Evolutionary conservation across 192 early-diverging fungal genomes (phyloP).

Genomic region (Linnemannia schmuckeri): DNA sequence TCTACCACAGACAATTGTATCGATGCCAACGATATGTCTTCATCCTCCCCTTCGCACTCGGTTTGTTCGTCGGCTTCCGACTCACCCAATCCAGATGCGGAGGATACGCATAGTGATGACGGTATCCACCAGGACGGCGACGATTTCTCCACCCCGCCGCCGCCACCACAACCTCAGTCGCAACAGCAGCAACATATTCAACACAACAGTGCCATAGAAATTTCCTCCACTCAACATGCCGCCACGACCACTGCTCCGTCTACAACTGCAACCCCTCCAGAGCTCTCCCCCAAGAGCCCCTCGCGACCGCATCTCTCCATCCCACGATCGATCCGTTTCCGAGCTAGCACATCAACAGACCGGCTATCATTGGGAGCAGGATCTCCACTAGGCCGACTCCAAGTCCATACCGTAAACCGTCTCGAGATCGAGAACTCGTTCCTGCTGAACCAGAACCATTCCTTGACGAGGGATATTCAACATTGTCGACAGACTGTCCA

Average conservation of each 20-base stretch:
- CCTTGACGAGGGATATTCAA: slow-evolving; percentile 33
- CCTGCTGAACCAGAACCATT: slow-evolving; percentile 32
- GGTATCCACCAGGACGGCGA: neutral
- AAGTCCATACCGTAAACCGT: slow-evolving; percentile 26
- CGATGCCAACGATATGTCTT: neutral
- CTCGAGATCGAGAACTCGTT: slow-evolving; percentile 49
- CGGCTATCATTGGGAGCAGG: neutral
- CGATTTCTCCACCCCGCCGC: neutral
- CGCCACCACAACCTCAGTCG: neutral
- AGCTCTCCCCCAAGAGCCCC: neutral
- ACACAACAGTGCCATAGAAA: neutral
- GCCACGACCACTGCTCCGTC: neutral
- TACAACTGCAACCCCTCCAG: neutral
- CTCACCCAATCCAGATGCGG: neutral
- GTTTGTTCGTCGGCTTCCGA: neutral
- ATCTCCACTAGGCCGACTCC: neutral
- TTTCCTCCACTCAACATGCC: neutral
- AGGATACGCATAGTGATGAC: neutral
- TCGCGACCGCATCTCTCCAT: neutral
- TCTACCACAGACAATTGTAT: neutral
- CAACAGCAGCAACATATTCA: neutral
- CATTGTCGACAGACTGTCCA: slow-evolving; percentile 38
- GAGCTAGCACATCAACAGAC: neutral
- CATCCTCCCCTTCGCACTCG: neutral
- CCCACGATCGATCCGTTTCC: slow-evolving; percentile 1